A percentile compares a stretch with the other conserved stretches of the same genome.
These are phyloP conservation scores for Phoma sp. DNA, from an alignment of 2,329 filamentous ascomycete genomes.

Conservation along the genomic window DNA sequence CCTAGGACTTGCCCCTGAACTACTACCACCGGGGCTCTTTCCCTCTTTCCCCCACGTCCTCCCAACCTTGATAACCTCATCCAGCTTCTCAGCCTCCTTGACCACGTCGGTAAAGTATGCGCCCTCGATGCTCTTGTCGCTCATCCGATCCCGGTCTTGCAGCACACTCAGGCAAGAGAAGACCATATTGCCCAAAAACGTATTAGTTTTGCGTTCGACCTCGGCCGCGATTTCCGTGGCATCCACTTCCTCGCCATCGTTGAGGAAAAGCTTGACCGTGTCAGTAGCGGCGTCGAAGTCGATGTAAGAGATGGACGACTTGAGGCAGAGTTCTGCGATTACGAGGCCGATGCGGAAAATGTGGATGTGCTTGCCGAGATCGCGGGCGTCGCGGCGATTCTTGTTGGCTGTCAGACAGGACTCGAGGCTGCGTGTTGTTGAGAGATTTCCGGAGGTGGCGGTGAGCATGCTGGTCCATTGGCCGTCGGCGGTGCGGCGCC, in stretches of 20 bases:
- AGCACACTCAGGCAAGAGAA: conserved; percentile 23
- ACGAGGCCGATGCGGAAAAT: conserved; percentile 41
- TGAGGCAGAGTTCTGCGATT: conserved; percentile 33
- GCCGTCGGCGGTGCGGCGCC: conserved; percentile 16
- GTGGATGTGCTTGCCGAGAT: conserved; percentile 31
- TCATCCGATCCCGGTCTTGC: conserved; percentile 13
- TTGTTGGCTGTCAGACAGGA: conserved; percentile 16
- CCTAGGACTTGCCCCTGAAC: not conserved
- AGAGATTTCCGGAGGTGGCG: conserved; percentile 20
- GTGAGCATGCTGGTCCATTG: conserved; percentile 37
- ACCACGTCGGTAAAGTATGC: conserved; percentile 33
- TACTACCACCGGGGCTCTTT: not conserved
- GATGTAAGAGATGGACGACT: conserved; percentile 25
- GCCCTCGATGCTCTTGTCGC: not conserved
- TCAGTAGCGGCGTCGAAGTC: conserved; percentile 18
- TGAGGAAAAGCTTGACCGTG: conserved; percentile 23
- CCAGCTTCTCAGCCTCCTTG: conserved; percentile 28
- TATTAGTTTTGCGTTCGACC: conserved; percentile 30
- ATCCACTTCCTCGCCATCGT: conserved; percentile 24
- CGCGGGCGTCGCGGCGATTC: conserved; percentile 12
- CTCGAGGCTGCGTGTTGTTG: conserved; percentile 24
- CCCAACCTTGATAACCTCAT: conserved; percentile 19
- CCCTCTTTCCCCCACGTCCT: conserved; percentile 7
- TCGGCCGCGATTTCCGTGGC: conserved; percentile 31
- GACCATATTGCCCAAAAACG: conserved; percentile 34